Evolutionary conservation across 495 filamentous ascomycete species (phyloP), one percentile per base, ranked within the genome.

Genomic region (Chaetomium tenue): DNA sequence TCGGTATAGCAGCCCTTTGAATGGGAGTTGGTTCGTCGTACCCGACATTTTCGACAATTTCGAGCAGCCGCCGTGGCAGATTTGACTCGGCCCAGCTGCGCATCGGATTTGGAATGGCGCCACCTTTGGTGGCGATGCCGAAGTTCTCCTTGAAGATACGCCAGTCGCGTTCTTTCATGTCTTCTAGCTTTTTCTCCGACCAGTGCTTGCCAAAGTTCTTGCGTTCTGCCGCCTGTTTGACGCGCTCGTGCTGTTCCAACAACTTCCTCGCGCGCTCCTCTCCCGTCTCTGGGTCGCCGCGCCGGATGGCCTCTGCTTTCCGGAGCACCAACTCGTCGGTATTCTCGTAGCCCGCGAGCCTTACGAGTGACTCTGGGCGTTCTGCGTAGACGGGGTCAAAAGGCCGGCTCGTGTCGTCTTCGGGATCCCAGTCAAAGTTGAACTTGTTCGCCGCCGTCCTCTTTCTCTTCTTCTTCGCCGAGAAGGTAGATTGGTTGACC

Each of bases 131-230:
- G 44, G 84, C 81, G 76, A 99, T 99, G 70, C 96, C 96, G 81
- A 96, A 98, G 72, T 99, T 94, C 78, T 98, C 95, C 79, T 98
- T 98, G 84, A 99, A 97, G 68, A 99, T 98, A 72, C 94, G 90
- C 95, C 95, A 99, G 74, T 99, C 94, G 71, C 94, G 83, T 80
- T 98, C 93, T 67, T 92, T 91, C 94, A 99, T 99, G 69, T 94
- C 89, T 18, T 94, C 91, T 69, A 99, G 76, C 64, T 82, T 88
- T 86, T 99, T 99, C 77, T 98, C 92, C 53, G 91, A 95, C 95
- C 95, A 99, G 76, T 99, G 95, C 78, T 94, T 94, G 8, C 88
- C 86, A 53, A 89, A 82, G 13, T 72, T 78, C 63, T 92, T 91
- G 69, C 96, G 91, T 66, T 87, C 87, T 57, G 88, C 78, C 55